Conservation (phyloP, 306 rosid species). For the Lathyrus tuberosus region DNA sequence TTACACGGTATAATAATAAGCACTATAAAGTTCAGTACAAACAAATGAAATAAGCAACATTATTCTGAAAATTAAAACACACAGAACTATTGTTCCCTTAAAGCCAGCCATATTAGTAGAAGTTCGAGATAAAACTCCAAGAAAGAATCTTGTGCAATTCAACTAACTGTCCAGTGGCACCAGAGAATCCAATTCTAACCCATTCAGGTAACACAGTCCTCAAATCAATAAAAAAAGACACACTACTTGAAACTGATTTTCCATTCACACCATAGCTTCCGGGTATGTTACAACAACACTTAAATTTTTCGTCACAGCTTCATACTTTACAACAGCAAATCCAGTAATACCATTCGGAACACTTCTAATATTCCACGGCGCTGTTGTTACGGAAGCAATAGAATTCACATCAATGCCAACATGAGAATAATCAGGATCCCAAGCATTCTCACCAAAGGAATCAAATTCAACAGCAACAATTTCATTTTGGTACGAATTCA, state of each 20-base stretch:
- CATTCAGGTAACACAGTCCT: constrained; percentile 49
- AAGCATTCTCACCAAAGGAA: constrained; percentile 35
- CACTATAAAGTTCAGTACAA: not conserved
- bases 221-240: constrained; percentile 43
- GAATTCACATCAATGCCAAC: constrained; percentile 50
- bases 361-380: not conserved
- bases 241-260: not conserved
- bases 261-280: not conserved
- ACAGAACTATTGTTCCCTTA: not conserved
- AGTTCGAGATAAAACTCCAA: constrained; percentile 44
- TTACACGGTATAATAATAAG: not conserved
- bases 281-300: constrained; percentile 30
- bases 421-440: constrained; percentile 41
- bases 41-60: not conserved
- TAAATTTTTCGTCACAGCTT: constrained; percentile 25
- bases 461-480: constrained; percentile 52
- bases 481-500: constrained; percentile 38
- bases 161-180: constrained; percentile 34
- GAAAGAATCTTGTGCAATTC: constrained; percentile 37
- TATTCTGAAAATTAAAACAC: not conserved
- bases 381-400: constrained; percentile 34
- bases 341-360: not conserved
- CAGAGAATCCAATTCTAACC: constrained; percentile 58
- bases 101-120: not conserved
- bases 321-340: constrained; percentile 43